These are phyloP conservation scores for Pseudocercospora ulei DNA, from an alignment of 2,329 filamentous ascomycete genomes.

Conservation along the genomic window DNA sequence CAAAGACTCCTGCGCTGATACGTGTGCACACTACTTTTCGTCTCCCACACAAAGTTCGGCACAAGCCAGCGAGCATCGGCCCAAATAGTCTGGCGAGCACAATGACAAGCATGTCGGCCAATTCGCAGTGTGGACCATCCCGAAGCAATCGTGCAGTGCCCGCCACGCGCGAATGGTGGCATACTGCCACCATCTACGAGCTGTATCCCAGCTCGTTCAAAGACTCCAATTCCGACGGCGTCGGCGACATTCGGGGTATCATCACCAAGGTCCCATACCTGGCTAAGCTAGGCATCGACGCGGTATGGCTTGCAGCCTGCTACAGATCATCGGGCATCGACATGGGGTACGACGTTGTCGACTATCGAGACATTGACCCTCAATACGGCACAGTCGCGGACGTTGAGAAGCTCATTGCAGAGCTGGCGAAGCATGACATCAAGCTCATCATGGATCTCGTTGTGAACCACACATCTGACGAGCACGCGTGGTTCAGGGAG, in stretches of 20 bases:
- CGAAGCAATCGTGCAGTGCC: too few relatives aligned
- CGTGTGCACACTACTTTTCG: too few relatives aligned
- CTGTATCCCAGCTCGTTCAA: constrained; percentile 41
- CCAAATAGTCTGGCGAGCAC: too few relatives aligned
- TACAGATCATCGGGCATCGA: constrained; percentile 44
- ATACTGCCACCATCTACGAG: constrained; percentile 39
- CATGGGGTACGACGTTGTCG: constrained; percentile 46
- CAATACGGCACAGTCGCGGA: constrained; percentile 42
- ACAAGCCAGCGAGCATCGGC: too few relatives aligned
- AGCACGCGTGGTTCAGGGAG: constrained; percentile 52
- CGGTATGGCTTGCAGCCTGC: constrained; percentile 57
- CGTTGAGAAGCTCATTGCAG: constrained; percentile 39
- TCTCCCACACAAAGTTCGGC: too few relatives aligned
- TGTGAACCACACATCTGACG: constrained; percentile 31
- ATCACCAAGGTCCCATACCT: constrained; percentile 56
- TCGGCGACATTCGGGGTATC: constrained; percentile 54
- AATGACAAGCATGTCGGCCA: too few relatives aligned
- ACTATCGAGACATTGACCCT: constrained; percentile 42
- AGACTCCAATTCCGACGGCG: constrained; percentile 49
- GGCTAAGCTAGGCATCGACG: constrained; percentile 51
- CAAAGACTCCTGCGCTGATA: too few relatives aligned
- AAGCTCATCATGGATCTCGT: constrained; percentile 43
- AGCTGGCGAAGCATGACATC: constrained; percentile 39
- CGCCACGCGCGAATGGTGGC: constrained; percentile 34
- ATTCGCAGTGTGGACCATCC: too few relatives aligned